phyloP scores from a whole-genome alignment of 2,329 filamentous ascomycete genomes.

The Paraphoma chrysanthemicola region DNA sequence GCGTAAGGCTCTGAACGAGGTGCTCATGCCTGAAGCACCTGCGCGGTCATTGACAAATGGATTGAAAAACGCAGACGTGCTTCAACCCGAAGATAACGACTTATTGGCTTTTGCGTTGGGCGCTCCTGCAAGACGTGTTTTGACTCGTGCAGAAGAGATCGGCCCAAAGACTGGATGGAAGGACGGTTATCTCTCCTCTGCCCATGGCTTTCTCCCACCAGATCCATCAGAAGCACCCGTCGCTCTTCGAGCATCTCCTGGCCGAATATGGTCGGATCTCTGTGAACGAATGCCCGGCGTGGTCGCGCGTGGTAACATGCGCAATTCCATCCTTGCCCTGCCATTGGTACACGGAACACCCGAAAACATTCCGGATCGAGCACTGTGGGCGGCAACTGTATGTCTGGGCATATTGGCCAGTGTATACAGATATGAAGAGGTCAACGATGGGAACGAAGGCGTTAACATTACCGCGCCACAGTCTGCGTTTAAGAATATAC shows the following conservation, averaged over 20 bases:
- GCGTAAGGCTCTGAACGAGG: conserved; percentile 24
- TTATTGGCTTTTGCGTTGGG: conserved; percentile 60
- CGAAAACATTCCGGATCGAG: conserved; percentile 59
- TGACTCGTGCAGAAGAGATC: conserved; percentile 60
- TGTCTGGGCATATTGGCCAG: conserved; percentile 61
- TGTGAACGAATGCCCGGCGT: conserved; percentile 62
- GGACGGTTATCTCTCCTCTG: conserved; percentile 60
- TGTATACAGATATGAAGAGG: conserved; percentile 62
- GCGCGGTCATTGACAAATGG: conserved; percentile 27
- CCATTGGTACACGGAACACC: conserved; percentile 58
- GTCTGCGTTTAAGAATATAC: conserved; percentile 49
- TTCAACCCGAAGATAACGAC: conserved; percentile 58
- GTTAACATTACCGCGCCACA: conserved; percentile 45
- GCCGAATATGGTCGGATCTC: conserved; percentile 61
- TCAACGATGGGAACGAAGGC: conserved; percentile 61
- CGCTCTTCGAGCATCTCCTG: conserved; percentile 55
- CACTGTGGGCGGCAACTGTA: conserved; percentile 61
- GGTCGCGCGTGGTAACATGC: conserved; percentile 57
- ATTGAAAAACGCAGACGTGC: conserved; percentile 56
- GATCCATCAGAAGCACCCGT: conserved; percentile 59
- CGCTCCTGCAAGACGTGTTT: conserved; percentile 61
- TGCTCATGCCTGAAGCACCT: conserved; percentile 28
- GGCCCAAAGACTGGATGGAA: conserved; percentile 60
- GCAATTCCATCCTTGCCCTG: conserved; percentile 57
- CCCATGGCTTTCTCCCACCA: conserved; percentile 59